A percentile compares a stretch with the other conserved stretches of the same genome.
Conservation (phyloP, 345 rosid species). For the Salix arbutifolia region DNA sequence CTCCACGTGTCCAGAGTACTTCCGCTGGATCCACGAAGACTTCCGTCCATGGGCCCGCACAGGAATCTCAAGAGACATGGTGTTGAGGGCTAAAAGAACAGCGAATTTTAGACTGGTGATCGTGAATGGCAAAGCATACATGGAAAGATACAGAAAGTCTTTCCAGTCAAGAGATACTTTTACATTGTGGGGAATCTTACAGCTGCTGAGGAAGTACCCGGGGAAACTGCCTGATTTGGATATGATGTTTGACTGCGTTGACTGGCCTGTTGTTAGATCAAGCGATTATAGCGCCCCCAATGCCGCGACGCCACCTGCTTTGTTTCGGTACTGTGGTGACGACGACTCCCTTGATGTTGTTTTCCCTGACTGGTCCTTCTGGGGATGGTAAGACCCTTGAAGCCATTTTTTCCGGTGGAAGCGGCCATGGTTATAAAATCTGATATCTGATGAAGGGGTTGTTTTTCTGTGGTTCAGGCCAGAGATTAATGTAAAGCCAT, state of each 20-base stretch:
- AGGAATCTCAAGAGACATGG: constrained; percentile 23
- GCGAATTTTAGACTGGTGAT: constrained; percentile 25
- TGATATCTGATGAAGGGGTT: too few species aligned
- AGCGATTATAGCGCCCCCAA: constrained; percentile 4
- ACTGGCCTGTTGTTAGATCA: constrained; percentile 24
- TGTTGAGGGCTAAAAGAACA: constrained; percentile 14
- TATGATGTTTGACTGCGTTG: constrained; percentile 30
- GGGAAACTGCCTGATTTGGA: constrained; percentile 31
- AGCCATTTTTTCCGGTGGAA: not conserved
- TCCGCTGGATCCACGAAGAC: constrained; percentile 30
- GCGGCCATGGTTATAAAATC: too few species aligned
- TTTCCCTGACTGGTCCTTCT: constrained; percentile 33
- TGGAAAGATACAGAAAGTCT: constrained; percentile 11
- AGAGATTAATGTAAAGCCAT: constrained; percentile 36
- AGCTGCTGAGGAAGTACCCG: constrained; percentile 27
- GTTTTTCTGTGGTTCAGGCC: constrained; percentile 9
- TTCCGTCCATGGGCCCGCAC: constrained; percentile 26
- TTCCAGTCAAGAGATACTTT: constrained; percentile 25
- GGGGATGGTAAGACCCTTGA: constrained; percentile 24
- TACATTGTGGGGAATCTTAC: constrained; percentile 30
- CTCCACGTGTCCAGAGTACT: constrained; percentile 20
- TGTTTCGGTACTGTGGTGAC: constrained; percentile 32
- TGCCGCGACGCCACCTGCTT: constrained; percentile 18
- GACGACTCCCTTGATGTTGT: constrained; percentile 17
- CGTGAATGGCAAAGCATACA: constrained; percentile 14